Conservation (phyloP, 2,329 filamentous ascomycete species). For the Diaporthe citrichinensis region DNA sequence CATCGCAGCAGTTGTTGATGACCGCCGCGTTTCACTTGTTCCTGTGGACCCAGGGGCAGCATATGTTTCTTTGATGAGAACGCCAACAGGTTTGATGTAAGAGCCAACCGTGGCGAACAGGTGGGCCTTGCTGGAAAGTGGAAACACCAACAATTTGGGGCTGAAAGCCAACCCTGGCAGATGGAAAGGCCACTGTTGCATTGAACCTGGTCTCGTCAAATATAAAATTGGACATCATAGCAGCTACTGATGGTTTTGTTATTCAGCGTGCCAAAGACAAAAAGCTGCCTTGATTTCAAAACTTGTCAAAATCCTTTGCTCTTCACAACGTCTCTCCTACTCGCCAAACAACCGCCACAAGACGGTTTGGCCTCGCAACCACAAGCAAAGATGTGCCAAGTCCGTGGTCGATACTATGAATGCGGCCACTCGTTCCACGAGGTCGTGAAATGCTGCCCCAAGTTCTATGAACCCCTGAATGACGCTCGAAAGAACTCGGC, state of each 20-base stretch:
- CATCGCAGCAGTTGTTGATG: neutral
- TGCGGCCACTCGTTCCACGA: neutral
- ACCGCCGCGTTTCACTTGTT: neutral
- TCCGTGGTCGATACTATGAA: neutral
- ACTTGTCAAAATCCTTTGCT: neutral
- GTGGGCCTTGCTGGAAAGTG: neutral
- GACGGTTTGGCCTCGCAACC: neutral
- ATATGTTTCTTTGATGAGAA: neutral
- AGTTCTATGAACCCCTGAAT: neutral
- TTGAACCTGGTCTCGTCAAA: neutral
- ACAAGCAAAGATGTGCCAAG: neutral
- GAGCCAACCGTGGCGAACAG: neutral
- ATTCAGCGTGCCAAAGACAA: neutral
- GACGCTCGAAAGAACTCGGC: neutral
- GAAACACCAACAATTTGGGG: neutral
- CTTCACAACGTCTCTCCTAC: neutral
- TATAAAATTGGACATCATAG: neutral
- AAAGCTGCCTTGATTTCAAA: neutral
- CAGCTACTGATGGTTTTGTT: neutral
- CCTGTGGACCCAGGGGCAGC: neutral
- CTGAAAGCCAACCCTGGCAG: neutral
- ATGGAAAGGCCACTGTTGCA: too few species aligned
- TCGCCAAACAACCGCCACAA: neutral
- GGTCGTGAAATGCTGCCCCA: neutral
- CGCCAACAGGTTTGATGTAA: neutral